phyloP scores from a whole-genome alignment of 1,139 yeast genomes.

The Suhomyces chickasaworum region DNA sequence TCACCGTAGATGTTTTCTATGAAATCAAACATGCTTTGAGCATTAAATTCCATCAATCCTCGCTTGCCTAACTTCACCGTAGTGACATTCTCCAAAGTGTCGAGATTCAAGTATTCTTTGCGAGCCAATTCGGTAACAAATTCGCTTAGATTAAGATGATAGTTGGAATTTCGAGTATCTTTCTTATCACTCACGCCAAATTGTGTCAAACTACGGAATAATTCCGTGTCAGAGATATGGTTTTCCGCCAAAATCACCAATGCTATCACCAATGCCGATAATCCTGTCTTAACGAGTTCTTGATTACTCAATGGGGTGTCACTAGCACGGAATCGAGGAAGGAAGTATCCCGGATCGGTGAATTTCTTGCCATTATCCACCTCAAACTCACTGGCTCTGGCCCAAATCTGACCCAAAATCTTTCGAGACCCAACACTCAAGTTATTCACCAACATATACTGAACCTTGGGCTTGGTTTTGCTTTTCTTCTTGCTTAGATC shows the following conservation, averaged over 20 bases:
- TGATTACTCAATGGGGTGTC: conserved; percentile 23
- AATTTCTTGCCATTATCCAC: conserved; percentile 17
- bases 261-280: conserved; percentile 29
- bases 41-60: conserved; percentile 37
- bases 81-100: conserved; percentile 20
- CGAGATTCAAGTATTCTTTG: conserved; percentile 34
- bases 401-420: conserved; percentile 24
- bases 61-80: conserved; percentile 39
- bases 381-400: conserved; percentile 13
- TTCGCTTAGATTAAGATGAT: conserved; percentile 27
- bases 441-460: conserved; percentile 24
- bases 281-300: conserved; percentile 36
- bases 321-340: conserved; percentile 20
- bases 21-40: conserved; percentile 31
- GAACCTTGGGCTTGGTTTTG: conserved; percentile 14
- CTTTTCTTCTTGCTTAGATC: conserved; percentile 13
- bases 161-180: conserved; percentile 26
- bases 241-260: conserved; percentile 39
- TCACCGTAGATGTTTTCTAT: conserved; percentile 33
- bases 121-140: conserved; percentile 35
- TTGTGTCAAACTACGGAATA: conserved; percentile 24
- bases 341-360: conserved; percentile 19
- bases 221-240: conserved; percentile 31
- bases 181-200: conserved; percentile 35
- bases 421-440: conserved; percentile 24